phyloP scores from a whole-genome alignment of 2,329 filamentous ascomycete species.

The Alternaria infectoria region DNA sequence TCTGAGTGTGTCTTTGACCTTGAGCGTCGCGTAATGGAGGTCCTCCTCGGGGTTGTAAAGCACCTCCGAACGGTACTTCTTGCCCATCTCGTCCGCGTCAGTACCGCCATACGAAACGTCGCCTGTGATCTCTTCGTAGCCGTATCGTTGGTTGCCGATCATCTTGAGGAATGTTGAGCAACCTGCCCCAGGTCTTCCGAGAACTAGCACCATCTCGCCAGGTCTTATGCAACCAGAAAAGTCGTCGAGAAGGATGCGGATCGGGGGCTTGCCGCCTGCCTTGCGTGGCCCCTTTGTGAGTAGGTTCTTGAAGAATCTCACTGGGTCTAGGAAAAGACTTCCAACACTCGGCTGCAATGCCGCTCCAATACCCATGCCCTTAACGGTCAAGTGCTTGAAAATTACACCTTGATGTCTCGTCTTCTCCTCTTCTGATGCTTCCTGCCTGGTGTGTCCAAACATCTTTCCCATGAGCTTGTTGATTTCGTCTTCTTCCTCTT shows the following conservation, averaged over 20 bases:
- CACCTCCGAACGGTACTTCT: conserved; percentile 68
- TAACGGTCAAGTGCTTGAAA: conserved; percentile 69
- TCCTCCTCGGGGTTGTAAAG: conserved; percentile 82
- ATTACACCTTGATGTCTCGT: conserved; percentile 72
- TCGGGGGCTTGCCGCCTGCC: conserved; percentile 58
- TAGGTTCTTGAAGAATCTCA: conserved; percentile 60
- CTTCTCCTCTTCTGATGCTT: conserved; percentile 72
- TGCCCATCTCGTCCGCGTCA: conserved; percentile 57
- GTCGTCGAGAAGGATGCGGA: conserved; percentile 69
- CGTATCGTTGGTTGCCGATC: conserved; percentile 67
- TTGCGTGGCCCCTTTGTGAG: conserved; percentile 51
- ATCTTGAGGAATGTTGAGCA: conserved; percentile 76
- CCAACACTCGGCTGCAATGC: conserved; percentile 66
- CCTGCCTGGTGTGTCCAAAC: conserved; percentile 70
- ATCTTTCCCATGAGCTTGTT: conserved; percentile 71
- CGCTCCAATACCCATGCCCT: conserved; percentile 66
- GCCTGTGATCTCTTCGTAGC: conserved; percentile 65
- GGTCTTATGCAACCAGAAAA: conserved; percentile 73
- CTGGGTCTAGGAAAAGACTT: conserved; percentile 67
- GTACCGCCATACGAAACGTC: conserved; percentile 63
- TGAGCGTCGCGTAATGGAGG: conserved; percentile 78
- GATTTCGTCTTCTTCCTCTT: conserved; percentile 59
- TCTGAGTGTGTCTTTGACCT: conserved; percentile 73
- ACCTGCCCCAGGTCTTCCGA: conserved; percentile 69
- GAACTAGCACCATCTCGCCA: conserved; percentile 73